Evolutionary conservation across 1,284 basidiomycete species (phyloP).

Genomic region (Mrakiaceae sp.): DNA sequence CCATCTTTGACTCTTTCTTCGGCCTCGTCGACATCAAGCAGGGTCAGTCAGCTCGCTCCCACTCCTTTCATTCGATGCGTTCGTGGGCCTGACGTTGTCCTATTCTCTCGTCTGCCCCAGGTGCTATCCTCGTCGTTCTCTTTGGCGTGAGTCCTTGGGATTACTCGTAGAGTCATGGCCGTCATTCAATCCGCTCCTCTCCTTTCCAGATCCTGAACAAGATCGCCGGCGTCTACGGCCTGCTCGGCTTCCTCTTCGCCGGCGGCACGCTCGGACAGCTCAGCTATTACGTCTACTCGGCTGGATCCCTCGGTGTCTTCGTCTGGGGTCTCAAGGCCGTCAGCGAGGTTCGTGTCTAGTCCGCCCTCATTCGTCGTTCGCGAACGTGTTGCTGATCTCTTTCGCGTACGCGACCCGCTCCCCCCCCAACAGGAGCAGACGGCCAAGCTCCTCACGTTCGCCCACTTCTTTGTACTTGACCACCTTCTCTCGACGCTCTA

Average conservation of each 20-base stretch:
- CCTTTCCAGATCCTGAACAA: slow-evolving; percentile 79
- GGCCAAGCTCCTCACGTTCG: slow-evolving; percentile 71
- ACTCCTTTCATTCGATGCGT: background rate
- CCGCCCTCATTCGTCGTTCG: background rate
- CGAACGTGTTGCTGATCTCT: background rate
- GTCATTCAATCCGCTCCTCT: background rate
- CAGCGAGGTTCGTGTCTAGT: slow-evolving; percentile 50
- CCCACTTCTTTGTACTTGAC: slow-evolving; percentile 84
- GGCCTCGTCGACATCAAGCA: slow-evolving; percentile 80
- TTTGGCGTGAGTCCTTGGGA: slow-evolving; percentile 55
- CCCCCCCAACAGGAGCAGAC: slow-evolving; percentile 61
- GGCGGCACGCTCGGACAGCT: slow-evolving; percentile 84
- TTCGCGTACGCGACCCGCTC: background rate
- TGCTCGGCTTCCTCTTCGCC: slow-evolving; percentile 77
- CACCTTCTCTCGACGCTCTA: slow-evolving; percentile 86
- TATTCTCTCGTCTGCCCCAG: slow-evolving; percentile 22
- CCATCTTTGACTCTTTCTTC: slow-evolving; percentile 60
- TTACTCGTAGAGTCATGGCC: background rate
- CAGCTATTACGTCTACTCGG: slow-evolving; percentile 85
- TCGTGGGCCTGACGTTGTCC: background rate
- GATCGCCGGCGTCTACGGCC: slow-evolving; percentile 91
- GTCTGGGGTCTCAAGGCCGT: slow-evolving; percentile 80
- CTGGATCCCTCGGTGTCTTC: slow-evolving; percentile 65
- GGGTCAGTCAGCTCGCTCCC: slow-evolving; percentile 36
- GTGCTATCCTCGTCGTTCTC: slow-evolving; percentile 65